Evolutionary conservation across 2,329 filamentous ascomycete species (phyloP), one percentile per base, ranked within the genome.

Genomic region (Epichloe sylvatica): DNA sequence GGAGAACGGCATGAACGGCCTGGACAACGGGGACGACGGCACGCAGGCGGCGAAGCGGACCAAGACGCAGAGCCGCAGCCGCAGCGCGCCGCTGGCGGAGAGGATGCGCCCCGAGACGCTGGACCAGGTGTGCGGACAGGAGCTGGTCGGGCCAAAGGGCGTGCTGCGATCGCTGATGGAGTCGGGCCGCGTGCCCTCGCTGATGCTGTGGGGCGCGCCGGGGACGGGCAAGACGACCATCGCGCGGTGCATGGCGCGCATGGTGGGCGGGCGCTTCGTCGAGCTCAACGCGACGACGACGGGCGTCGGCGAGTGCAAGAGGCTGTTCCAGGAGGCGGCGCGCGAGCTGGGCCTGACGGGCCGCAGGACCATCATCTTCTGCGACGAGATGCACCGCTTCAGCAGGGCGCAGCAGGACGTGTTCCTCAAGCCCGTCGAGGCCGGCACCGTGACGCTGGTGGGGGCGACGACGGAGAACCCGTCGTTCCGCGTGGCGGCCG

Each of bases 381-480:
- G 91, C 69, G 92, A 98, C 68, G 92, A 97, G 71, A 92, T 96
- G 45, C 89, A 95, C 66, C 75, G 91, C 30, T 95, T 95, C 71
- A 85, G 78, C 57, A 96, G 95, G 67, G 76, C 82, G 0, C 92
- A 97, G 64, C 92, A 98, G 62, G 92, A 97, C 66, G 85, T 96
- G 1, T 97, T 97, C 58, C 72, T 98, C 2, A 87, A 84, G 15
- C 91, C 91, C 0, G 91, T 97, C 21, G 92, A 98, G 67, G 82
- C 82, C 1, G 92, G 92, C 5, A 85, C 86, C 30, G 83, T 98
- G 55, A 96, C 87, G 0, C 73, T 98, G 33, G 92, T 97, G 53
- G 92, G 90, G 11, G 92, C 92, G 6, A 98, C 92, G 3, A 98
- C 92, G 0, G 92, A 98, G 66, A 98, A 98, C 57, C 92, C 92